These are phyloP conservation scores for Colletotrichum sp. DNA, from an alignment of 2,329 filamentous ascomycete species.

Conservation along the genomic window DNA sequence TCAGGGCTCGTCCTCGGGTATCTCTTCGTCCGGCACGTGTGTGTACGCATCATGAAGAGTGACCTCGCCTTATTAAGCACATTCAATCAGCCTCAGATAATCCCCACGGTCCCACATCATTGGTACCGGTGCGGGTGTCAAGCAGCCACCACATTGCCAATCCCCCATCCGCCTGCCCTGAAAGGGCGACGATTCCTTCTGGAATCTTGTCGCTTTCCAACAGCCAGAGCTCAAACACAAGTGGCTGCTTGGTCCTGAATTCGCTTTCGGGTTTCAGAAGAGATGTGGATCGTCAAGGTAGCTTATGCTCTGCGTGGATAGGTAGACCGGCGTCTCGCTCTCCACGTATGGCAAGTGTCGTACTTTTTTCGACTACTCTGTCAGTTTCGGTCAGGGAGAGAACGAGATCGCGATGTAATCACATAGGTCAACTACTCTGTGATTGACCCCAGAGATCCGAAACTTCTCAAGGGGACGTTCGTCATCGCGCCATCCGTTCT, in stretches of 20 bases:
- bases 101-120: fast-evolving
- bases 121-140: fast-evolving
- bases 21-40: not conserved
- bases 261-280: not conserved
- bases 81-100: not conserved
- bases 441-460: not conserved
- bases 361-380: fast-evolving
- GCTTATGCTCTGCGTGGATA: not conserved
- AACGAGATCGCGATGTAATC: fast-evolving
- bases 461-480: not conserved
- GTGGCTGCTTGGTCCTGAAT: not conserved
- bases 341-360: not conserved
- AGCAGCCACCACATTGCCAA: not conserved
- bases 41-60: not conserved
- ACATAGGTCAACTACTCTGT: not conserved
- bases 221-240: not conserved
- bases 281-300: not conserved
- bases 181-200: not conserved
- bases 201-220: not conserved
- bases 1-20: not conserved
- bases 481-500: not conserved
- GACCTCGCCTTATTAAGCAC: not conserved
- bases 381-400: not conserved
- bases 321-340: not conserved
- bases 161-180: not conserved